A percentile compares a stretch with the other conserved stretches of the same genome.
These are phyloP conservation scores for Ordospora colligata DNA, from an alignment of 371 early-diverging fungal species.

Conservation along the genomic window DNA sequence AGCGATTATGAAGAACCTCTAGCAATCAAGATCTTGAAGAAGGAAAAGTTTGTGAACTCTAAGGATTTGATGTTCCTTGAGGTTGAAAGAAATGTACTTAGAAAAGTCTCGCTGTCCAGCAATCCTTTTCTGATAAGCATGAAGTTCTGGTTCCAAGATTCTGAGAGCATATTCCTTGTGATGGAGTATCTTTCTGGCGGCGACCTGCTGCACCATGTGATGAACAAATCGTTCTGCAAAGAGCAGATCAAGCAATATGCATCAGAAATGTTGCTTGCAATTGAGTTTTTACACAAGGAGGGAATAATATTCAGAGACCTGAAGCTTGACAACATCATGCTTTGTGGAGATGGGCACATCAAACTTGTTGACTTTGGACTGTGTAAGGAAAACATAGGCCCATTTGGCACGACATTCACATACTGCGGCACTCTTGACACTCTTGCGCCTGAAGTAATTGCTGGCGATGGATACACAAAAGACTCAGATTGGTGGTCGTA, in stretches of 20 bases:
- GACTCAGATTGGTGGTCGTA: conserved; percentile 95
- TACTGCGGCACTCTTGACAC: conserved; percentile 91
- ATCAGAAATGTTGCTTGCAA: conserved; percentile 82
- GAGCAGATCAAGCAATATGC: conserved; percentile 91
- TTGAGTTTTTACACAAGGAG: conserved; percentile 81
- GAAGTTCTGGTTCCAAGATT: conserved; percentile 55
- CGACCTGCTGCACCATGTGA: conserved; percentile 92
- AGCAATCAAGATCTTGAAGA: conserved; percentile 91
- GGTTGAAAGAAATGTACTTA: conserved; percentile 80
- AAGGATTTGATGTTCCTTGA: conserved; percentile 76
- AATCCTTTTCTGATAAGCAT: conserved; percentile 70
- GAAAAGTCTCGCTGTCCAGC: conserved; percentile 69
- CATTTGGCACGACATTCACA: conserved; percentile 75
- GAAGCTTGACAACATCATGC: conserved; percentile 80
- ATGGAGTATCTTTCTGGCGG: conserved; percentile 66
- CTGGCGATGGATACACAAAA: conserved; percentile 82
- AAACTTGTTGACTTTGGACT: conserved; percentile 91
- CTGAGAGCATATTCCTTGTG: conserved; percentile 51
- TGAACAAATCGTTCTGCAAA: conserved; percentile 82
- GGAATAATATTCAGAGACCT: conserved; percentile 95
- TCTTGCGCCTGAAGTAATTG: conserved; percentile 83
- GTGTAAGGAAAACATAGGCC: conserved; percentile 76
- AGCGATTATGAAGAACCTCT: conserved; percentile 66
- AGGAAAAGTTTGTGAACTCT: conserved; percentile 76
- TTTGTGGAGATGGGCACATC: conserved; percentile 73